Conservation (phyloP, 768 basidiomycete species). For the Tylopilus subfusipes region DNA sequence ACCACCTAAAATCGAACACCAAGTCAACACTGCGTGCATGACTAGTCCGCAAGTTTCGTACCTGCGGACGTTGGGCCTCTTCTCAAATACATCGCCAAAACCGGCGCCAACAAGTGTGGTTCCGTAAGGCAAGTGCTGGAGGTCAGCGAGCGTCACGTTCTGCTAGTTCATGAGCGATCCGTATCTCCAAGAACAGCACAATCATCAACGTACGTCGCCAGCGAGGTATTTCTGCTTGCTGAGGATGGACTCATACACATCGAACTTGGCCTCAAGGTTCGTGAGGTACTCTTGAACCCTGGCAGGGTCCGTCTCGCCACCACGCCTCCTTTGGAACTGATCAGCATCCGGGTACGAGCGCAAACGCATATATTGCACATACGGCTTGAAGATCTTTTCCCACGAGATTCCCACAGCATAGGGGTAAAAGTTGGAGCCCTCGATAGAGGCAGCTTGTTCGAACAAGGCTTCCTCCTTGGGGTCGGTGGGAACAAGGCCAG, state of each 20-base stretch:
- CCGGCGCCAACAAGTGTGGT: conserved; percentile 24
- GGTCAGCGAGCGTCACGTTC: conserved; percentile 52
- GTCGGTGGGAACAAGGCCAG: conserved; percentile 46
- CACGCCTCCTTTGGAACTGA: conserved; percentile 2
- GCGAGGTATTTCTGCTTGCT: conserved; percentile 53
- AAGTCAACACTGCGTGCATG: too few species aligned
- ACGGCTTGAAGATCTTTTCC: conserved; percentile 56
- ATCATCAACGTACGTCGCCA: conserved; percentile 47
- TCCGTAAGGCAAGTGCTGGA: conserved; percentile 54
- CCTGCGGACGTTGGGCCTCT: conserved; percentile 44
- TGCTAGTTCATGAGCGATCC: conserved; percentile 16
- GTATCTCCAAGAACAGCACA: too few species aligned
- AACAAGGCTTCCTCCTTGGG: conserved; percentile 31
- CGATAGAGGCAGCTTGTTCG: conserved; percentile 41
- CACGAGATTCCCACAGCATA: conserved; percentile 36
- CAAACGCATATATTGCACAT: conserved; percentile 13
- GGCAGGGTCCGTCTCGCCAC: conserved; percentile 23
- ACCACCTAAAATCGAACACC: conserved; percentile 41
- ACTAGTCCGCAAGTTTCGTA: conserved; percentile 35
- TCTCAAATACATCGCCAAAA: conserved; percentile 28
- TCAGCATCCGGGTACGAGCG: background rate
- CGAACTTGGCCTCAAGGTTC: conserved; percentile 37
- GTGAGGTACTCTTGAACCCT: conserved; percentile 11
- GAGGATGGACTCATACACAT: conserved; percentile 54
- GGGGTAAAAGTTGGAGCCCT: conserved; percentile 49